Conservation (phyloP, 129 eudicot genomes). For the Arctium lappa region DNA sequence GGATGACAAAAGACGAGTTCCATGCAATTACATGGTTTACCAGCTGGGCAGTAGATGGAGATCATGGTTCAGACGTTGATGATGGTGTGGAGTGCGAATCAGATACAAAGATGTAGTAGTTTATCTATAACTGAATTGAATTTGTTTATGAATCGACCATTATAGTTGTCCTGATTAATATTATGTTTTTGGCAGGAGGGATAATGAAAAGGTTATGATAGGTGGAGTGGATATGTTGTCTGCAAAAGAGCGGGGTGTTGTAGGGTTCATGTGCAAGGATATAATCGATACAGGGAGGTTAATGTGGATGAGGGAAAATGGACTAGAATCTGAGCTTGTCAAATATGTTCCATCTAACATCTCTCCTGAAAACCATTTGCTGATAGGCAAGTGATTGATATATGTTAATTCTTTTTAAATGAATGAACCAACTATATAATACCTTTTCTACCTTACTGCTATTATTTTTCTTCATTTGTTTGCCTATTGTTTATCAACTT, state of each 20-base stretch:
- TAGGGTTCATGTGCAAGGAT: conserved; percentile 98
- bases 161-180: conserved; percentile 24
- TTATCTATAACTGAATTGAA: not conserved
- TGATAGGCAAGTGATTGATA: conserved; percentile 30
- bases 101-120: conserved; percentile 33
- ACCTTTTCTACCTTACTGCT: not conserved
- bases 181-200: conserved; percentile 3
- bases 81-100: conserved; percentile 22
- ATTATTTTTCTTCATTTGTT: not conserved
- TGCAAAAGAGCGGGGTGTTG: conserved; percentile 55
- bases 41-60: conserved; percentile 98
- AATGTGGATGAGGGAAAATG: conserved; percentile 65
- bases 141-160: not conserved
- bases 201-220: conserved; percentile 8
- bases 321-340: conserved; percentile 56
- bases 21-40: conserved; percentile 92
- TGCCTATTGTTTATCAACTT: not conserved
- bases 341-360: conserved; percentile 72
- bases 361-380: conserved; percentile 86
- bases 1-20: conserved; percentile 68
- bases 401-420: no score
- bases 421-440: not conserved
- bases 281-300: conserved; percentile 81
- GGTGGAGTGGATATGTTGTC: conserved; percentile 44
- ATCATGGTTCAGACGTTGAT: conserved; percentile 58